Base-by-base conservation (phyloP, 139 green algal species). In the Micractinium conductrix region DNA sequence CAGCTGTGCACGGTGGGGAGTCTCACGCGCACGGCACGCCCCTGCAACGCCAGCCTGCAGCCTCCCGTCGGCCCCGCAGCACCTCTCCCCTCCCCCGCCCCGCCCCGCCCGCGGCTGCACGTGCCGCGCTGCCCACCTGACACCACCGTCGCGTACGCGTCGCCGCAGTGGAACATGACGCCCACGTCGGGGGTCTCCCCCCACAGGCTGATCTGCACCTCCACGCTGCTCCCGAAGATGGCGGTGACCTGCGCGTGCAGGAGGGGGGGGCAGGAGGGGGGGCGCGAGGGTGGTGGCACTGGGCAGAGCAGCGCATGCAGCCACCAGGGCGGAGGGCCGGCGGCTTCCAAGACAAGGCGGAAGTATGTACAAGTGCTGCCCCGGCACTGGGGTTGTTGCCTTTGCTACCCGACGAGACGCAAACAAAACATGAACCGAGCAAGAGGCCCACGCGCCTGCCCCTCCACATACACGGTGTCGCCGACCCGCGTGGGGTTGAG, bases 201-300 rank as follows among this genome's bases (percentile, higher is more conserved):
- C 84, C 92, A 94, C 45, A 97, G 91, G 8, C 69, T 90, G 28
- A 96, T 88, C 88, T 93, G 90, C 43, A 97, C 93, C 86, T 97
- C 94, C 79, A 95, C 82, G 81, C 79, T 91, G 88, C 83, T 92
- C 42, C 84, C 89, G 80, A 96, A 97, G 79, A 95, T 93, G 78
- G 93, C 92, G 22, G 91, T 96, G 40, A 94, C 94, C 93, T 96
- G 89, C 35, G 22, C 0, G 26, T 5, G 70, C 2, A 26, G 33
- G 33, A 45, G 33, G 33, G 16, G 33, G 21, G 50, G 44, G 48
- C 58, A 35, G 71, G 40, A 28, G 38, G 10, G 26, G 45, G 60
- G n/a, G 9, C 30, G 38, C 30, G 30, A 75, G 50, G 16, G 45
- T 91, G 40, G 28, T 62, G 35, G 69, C n/a, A n/a, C 14, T 10